Percentiles rank a stretch among this genome's conserved stretches.
Evolutionary conservation across 2,329 filamentous ascomycete species (phyloP).

Genomic region (Fusarium newnesense): DNA sequence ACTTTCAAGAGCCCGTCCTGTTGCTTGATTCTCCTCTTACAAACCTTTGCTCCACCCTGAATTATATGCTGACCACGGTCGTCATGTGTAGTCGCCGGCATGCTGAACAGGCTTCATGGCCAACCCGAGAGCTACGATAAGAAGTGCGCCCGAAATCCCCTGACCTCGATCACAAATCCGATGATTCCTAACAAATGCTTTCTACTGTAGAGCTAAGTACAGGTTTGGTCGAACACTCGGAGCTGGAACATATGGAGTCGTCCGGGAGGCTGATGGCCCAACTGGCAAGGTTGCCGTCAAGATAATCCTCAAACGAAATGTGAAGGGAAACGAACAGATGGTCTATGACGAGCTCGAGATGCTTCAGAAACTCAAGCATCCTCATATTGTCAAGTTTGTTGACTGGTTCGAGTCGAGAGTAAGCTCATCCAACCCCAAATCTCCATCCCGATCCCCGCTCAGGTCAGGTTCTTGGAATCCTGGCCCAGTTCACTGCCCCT

Average conservation of each 20-base stretch:
- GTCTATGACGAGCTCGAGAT: slow-evolving; percentile 97
- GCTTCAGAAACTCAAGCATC: slow-evolving; percentile 89
- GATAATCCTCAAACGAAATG: slow-evolving; percentile 99
- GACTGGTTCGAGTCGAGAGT: slow-evolving; percentile 99
- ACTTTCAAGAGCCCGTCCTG: not conserved
- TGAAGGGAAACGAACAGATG: slow-evolving; percentile 98
- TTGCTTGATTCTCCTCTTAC: not conserved
- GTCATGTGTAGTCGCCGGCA: slow-evolving; percentile 74
- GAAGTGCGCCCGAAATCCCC: slow-evolving; percentile 70
- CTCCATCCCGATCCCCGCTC: not conserved
- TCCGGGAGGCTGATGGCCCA: slow-evolving; percentile 89
- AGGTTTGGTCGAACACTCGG: slow-evolving; percentile 92
- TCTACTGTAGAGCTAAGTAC: slow-evolving; percentile 76
- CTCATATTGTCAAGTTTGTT: slow-evolving; percentile 95
- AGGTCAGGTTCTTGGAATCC: slow-evolving; percentile 1
- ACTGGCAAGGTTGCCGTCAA: slow-evolving; percentile 92
- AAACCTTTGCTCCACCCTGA: not conserved
- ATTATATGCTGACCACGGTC: slow-evolving; percentile 39
- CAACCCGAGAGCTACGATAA: slow-evolving; percentile 99
- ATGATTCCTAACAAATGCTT: slow-evolving; percentile 41
- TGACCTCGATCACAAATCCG: slow-evolving; percentile 9
- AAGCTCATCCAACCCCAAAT: slow-evolving; percentile 46
- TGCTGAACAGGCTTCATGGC: slow-evolving; percentile 95
- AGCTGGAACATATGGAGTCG: slow-evolving; percentile 97
- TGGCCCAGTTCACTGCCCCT: slow-evolving; percentile 1